Percentiles rank a stretch among this genome's conserved stretches.
Evolutionary conservation across 2,329 filamentous ascomycete species (phyloP).

Genomic region (Botryotinia calthae): DNA sequence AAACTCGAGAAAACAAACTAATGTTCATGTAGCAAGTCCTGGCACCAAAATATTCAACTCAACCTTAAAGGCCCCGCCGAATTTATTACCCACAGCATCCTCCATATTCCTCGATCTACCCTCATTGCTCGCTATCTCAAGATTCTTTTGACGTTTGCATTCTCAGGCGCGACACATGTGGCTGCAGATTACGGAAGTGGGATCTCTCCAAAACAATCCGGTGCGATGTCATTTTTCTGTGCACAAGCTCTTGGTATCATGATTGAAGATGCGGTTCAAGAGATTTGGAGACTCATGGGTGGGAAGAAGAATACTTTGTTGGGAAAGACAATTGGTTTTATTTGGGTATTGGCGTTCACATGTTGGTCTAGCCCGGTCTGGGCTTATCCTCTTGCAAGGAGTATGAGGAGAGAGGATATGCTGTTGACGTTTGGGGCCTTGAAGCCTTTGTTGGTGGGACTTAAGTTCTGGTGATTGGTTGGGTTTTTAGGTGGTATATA

Average conservation of each 20-base stretch:
- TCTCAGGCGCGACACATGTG: conserved; percentile 36
- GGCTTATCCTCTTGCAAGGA: background rate
- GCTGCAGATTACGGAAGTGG: conserved; percentile 25
- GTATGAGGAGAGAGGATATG: background rate
- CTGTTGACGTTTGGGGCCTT: background rate
- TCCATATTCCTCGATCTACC: background rate
- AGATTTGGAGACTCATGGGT: conserved; percentile 25
- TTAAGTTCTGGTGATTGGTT: background rate
- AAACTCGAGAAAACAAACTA: background rate
- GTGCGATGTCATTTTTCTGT: conserved; percentile 33
- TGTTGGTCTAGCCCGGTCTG: background rate
- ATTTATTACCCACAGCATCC: background rate
- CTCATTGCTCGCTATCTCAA: conserved; percentile 35
- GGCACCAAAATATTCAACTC: background rate
- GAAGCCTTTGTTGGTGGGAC: background rate
- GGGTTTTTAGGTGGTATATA: background rate
- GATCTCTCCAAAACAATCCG: conserved; percentile 25
- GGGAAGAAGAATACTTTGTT: conserved; percentile 1
- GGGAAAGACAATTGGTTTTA: background rate
- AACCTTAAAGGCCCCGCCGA: background rate
- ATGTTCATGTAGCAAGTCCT: background rate
- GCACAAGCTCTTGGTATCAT: conserved; percentile 33
- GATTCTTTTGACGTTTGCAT: conserved; percentile 35
- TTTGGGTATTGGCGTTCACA: background rate
- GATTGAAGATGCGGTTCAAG: conserved; percentile 37